Conservation (phyloP, 2,329 filamentous ascomycete species). For the Verticillium albo-atrum region DNA sequence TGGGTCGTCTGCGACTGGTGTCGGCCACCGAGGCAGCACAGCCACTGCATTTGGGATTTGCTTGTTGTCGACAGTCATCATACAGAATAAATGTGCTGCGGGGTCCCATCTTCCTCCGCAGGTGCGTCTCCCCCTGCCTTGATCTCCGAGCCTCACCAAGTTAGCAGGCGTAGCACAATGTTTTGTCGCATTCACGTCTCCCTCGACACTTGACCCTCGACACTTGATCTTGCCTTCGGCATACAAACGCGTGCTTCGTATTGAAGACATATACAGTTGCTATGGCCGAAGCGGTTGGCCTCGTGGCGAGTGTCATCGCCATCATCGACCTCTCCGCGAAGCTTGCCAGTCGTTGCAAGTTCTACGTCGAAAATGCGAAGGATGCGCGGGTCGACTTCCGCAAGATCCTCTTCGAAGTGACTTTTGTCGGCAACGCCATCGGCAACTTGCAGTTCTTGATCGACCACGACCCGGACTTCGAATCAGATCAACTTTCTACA, state of each 20-base stretch:
- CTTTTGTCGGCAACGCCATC: neutral
- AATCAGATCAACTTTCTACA: neutral
- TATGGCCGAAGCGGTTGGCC: neutral
- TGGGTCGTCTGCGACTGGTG: no score
- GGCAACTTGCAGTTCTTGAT: neutral
- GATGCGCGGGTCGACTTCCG: neutral
- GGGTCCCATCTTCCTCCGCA: no score
- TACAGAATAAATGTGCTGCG: no score
- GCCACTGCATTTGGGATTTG: no score
- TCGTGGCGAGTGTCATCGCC: neutral
- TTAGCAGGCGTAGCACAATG: no score
- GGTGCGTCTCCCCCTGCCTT: no score
- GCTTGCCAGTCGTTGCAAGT: neutral
- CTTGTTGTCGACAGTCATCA: no score
- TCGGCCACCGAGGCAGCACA: no score
- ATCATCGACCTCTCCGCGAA: neutral
- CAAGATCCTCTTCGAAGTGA: neutral
- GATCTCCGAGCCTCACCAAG: no score
- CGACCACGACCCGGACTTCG: neutral
- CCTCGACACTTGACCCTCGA: neutral
- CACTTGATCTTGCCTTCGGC: neutral
- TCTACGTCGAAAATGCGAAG: neutral
- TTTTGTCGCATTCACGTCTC: no score
- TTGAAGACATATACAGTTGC: neutral
- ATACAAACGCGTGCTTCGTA: no score